These are phyloP conservation scores for Botryotinia calthae DNA, from an alignment of 2,329 filamentous ascomycete species.

Conservation along the genomic window DNA sequence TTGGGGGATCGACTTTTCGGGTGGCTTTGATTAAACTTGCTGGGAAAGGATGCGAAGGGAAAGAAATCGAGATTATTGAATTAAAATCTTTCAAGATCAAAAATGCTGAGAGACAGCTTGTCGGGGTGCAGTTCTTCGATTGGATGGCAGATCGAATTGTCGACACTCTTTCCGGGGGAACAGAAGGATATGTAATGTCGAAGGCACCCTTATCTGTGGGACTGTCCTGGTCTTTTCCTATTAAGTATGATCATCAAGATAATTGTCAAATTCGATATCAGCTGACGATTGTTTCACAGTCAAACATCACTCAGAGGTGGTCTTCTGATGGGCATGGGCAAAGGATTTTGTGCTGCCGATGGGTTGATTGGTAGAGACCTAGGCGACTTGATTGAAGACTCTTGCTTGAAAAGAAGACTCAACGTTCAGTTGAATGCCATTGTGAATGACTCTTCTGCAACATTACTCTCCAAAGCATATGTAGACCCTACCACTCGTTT, in stretches of 20 bases:
- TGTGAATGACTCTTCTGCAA: conserved; percentile 66
- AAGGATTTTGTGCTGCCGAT: conserved; percentile 59
- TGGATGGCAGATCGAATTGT: conserved; percentile 64
- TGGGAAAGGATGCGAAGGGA: conserved; percentile 44
- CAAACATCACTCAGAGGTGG: conserved; percentile 63
- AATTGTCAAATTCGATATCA: conserved; percentile 23
- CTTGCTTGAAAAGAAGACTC: conserved; percentile 49
- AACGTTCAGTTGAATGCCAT: conserved; percentile 58
- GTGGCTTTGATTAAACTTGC: conserved; percentile 61
- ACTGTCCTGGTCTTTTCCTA: conserved; percentile 67
- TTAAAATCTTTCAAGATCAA: conserved; percentile 57
- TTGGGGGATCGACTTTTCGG: conserved; percentile 67
- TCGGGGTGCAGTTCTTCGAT: conserved; percentile 61
- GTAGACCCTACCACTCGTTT: conserved; percentile 57
- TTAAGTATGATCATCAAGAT: conserved; percentile 52
- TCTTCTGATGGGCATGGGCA: conserved; percentile 61
- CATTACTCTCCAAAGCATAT: conserved; percentile 61
- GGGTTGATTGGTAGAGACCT: conserved; percentile 59
- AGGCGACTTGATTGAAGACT: conserved; percentile 54
- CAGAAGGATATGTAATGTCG: conserved; percentile 41
- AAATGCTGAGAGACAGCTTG: conserved; percentile 53
- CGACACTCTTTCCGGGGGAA: conserved; percentile 52
- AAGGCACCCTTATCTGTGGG: conserved; percentile 53
- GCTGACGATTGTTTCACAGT: conserved; percentile 42
- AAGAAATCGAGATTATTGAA: conserved; percentile 52